Evolutionary conservation across 148 eudicot species (phyloP).

Genomic region (Heliamphora exappendiculata): DNA sequence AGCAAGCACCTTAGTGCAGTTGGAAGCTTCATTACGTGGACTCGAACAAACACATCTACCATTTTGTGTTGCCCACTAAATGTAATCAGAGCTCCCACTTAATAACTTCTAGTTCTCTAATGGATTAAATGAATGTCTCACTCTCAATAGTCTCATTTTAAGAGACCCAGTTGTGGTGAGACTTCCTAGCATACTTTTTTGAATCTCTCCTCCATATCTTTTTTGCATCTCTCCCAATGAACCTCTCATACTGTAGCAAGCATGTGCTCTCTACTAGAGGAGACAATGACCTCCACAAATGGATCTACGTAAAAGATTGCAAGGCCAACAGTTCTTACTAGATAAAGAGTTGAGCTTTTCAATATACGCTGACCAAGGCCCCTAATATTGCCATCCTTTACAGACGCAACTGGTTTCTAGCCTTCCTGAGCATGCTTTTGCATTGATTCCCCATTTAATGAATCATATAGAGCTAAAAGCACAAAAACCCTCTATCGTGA

Average conservation of each 20-base stretch:
- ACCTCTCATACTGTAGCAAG: constrained; percentile 98
- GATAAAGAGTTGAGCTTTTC: constrained; percentile 91
- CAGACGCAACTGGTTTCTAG: constrained; percentile 53
- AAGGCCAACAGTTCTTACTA: constrained; percentile 86
- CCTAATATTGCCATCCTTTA: constrained; percentile 74
- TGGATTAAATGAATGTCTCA: constrained; percentile 47
- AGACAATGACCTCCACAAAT: constrained; percentile 88
- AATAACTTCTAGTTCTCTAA: constrained; percentile 55
- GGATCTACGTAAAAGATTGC: constrained; percentile 94
- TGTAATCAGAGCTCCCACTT: constrained; percentile 47
- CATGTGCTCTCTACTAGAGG: constrained; percentile 88
- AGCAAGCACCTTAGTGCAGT: constrained; percentile 57
- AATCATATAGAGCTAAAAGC: constrained; percentile 87
- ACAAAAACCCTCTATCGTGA: constrained; percentile 66
- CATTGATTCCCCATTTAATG: constrained; percentile 52
- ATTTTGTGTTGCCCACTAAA: constrained; percentile 71
- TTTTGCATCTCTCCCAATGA: constrained; percentile 85
- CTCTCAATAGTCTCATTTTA: constrained; percentile 84
- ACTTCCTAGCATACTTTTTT: constrained; percentile 83
- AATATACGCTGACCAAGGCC: constrained; percentile 91
- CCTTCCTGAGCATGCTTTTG: constrained; percentile 92
- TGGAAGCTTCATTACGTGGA: constrained; percentile 83
- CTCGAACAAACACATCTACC: constrained; percentile 87
- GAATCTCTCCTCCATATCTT: constrained; percentile 87
- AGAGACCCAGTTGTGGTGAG: constrained; percentile 86